These are phyloP conservation scores for Durio zibethinus DNA, from an alignment of 345 rosid species.

Conservation along the genomic window DNA sequence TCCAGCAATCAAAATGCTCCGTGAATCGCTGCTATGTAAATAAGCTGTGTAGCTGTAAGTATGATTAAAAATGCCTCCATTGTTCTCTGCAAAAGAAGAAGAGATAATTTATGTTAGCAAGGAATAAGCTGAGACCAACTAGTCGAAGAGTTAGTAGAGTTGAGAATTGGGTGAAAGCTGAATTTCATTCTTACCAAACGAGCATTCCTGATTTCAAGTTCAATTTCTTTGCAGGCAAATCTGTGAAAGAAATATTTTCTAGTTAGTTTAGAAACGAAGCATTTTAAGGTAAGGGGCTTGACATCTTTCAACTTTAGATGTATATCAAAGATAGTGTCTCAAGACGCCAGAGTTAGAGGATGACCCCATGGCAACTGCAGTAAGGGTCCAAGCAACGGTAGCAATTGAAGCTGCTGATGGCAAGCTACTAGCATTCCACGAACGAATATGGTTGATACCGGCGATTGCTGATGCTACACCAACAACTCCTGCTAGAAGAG, in stretches of 20 bases:
- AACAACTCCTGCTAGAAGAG: conserved; percentile 81
- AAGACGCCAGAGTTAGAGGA: neutral
- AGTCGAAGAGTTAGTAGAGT: neutral
- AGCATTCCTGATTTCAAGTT: conserved; percentile 62
- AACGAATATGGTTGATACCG: conserved; percentile 64
- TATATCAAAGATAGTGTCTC: neutral
- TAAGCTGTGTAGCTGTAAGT: conserved; percentile 75
- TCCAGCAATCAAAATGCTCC: conserved; percentile 18
- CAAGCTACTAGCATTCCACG: conserved; percentile 54
- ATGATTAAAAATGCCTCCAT: conserved; percentile 94
- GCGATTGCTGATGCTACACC: conserved; percentile 74
- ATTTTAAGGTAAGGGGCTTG: neutral
- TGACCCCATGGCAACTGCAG: conserved; percentile 88
- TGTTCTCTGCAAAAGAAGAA: conserved; percentile 64
- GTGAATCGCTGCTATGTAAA: conserved; percentile 74
- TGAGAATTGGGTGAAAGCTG: neutral
- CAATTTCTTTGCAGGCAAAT: conserved; percentile 87
- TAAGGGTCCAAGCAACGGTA: conserved; percentile 81
- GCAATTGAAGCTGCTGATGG: conserved; percentile 76
- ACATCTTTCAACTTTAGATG: neutral
- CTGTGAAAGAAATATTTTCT: conserved; percentile 33
- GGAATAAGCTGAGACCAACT: neutral
- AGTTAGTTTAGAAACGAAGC: conserved; percentile 16
- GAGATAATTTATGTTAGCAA: neutral
- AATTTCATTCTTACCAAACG: conserved; percentile 54